A percentile compares a stretch with the other conserved stretches of the same genome.
Conservation (phyloP, 2,329 filamentous ascomycete species). For the Cercospora sp. region DNA sequence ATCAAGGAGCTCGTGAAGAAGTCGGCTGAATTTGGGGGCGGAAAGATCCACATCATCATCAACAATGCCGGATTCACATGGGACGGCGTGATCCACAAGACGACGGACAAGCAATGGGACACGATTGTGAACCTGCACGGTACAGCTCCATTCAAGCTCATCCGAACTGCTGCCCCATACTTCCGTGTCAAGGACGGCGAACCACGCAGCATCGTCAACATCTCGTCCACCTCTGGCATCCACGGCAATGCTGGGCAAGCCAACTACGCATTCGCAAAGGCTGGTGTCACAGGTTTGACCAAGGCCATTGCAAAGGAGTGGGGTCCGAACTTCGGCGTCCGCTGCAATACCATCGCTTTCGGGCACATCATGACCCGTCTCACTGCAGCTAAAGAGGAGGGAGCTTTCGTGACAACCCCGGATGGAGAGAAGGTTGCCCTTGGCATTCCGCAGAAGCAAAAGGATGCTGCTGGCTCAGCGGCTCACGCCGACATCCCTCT, state of each 20-base stretch:
- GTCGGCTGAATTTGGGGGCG: constrained; percentile 75
- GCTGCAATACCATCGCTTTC: constrained; percentile 81
- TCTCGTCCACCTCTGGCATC: constrained; percentile 77
- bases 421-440: constrained; percentile 74
- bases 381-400: constrained; percentile 81
- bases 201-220: constrained; percentile 77
- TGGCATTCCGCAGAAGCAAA: constrained; percentile 68
- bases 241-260: constrained; percentile 89
- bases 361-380: constrained; percentile 78
- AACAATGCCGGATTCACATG: constrained; percentile 93
- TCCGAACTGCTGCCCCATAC: constrained; percentile 77
- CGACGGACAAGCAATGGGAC: constrained; percentile 88
- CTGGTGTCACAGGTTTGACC: constrained; percentile 77
- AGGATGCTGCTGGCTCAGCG: constrained; percentile 40
- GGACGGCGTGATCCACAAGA: constrained; percentile 92
- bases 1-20: constrained; percentile 70
- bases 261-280: constrained; percentile 85
- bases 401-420: constrained; percentile 74
- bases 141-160: constrained; percentile 81
- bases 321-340: constrained; percentile 79
- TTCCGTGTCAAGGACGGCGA: constrained; percentile 85
- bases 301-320: constrained; percentile 92
- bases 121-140: constrained; percentile 81
- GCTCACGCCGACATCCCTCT: constrained; percentile 69
- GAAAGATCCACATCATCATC: constrained; percentile 88